These are phyloP conservation scores for Blastobotrys illinoisensis DNA, from an alignment of 1,139 yeast genomes.

Conservation along the genomic window DNA sequence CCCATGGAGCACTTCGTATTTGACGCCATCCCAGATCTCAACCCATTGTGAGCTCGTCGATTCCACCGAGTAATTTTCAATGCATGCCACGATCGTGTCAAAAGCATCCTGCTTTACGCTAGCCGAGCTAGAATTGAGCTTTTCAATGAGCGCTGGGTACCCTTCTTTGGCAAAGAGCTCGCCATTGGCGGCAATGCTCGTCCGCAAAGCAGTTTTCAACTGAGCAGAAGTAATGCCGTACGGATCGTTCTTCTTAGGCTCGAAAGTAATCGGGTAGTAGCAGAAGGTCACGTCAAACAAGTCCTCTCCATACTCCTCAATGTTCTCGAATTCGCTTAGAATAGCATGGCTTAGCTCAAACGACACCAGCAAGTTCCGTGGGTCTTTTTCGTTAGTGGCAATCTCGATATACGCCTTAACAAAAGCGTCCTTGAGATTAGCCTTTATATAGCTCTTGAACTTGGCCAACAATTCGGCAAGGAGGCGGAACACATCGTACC, in stretches of 20 bases:
- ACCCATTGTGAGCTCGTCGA: conserved; percentile 54
- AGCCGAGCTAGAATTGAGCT: conserved; percentile 77
- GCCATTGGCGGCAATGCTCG: conserved; percentile 55
- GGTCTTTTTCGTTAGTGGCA: conserved; percentile 90
- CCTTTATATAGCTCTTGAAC: conserved; percentile 19
- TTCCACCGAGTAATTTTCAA: conserved; percentile 45
- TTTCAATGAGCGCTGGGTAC: conserved; percentile 73
- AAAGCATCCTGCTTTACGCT: conserved; percentile 73
- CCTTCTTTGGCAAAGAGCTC: conserved; percentile 61
- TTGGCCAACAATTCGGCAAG: conserved; percentile 37
- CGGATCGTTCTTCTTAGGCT: conserved; percentile 89
- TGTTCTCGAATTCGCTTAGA: conserved; percentile 39
- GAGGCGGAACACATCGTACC: conserved; percentile 56
- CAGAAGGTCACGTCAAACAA: conserved; percentile 87
- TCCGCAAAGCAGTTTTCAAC: conserved; percentile 52
- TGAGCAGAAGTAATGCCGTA: conserved; percentile 74
- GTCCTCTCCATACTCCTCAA: conserved; percentile 45
- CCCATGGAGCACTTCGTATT: conserved; percentile 78
- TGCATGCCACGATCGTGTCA: conserved; percentile 53
- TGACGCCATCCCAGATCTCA: conserved; percentile 80
- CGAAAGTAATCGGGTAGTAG: conserved; percentile 93
- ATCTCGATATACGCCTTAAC: conserved; percentile 57
- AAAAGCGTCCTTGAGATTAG: conserved; percentile 27
- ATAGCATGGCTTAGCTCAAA: conserved; percentile 54
- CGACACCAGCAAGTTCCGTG: conserved; percentile 71